phyloP scores from a whole-genome alignment of 164 flowering plant genomes.

The Stephania cephalantha region DNA sequence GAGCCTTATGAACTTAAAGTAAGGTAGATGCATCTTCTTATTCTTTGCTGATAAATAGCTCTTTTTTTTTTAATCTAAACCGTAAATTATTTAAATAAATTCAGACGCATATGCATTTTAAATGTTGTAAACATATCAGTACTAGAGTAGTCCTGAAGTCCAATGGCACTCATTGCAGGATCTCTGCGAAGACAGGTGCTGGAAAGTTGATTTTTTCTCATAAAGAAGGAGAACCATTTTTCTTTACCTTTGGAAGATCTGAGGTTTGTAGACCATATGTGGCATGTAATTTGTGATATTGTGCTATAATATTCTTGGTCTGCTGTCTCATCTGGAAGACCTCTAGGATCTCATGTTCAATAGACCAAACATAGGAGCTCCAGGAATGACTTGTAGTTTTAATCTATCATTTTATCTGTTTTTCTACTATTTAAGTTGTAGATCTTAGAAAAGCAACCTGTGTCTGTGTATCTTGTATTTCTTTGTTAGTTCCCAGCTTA shows the following conservation, averaged over 20 bases:
- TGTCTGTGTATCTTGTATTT: neutral
- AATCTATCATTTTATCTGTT: neutral
- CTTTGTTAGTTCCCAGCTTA: neutral
- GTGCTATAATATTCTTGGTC: neutral
- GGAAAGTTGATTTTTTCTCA: conserved; percentile 56
- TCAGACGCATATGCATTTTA: neutral
- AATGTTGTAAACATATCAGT: neutral
- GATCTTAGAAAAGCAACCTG: neutral
- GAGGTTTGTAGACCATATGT: conserved; percentile 48
- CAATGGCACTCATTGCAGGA: conserved; percentile 39
- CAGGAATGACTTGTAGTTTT: neutral
- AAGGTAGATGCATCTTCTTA: conserved; percentile 38
- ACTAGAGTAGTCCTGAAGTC: neutral
- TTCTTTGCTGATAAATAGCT: neutral
- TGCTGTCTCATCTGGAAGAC: neutral
- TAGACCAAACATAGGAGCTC: neutral
- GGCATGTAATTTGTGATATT: neutral
- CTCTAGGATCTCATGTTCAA: neutral
- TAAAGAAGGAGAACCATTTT: conserved; percentile 63
- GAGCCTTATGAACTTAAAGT: conserved; percentile 95
- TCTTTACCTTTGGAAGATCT: conserved; percentile 82
- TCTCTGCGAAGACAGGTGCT: conserved; percentile 65
- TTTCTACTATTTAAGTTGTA: neutral
- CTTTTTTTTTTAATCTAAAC: too few species aligned
- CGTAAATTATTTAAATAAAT: too few species aligned